Conservation (phyloP, 2,329 filamentous ascomycete genomes). For the Boeremia lycopersici region DNA sequence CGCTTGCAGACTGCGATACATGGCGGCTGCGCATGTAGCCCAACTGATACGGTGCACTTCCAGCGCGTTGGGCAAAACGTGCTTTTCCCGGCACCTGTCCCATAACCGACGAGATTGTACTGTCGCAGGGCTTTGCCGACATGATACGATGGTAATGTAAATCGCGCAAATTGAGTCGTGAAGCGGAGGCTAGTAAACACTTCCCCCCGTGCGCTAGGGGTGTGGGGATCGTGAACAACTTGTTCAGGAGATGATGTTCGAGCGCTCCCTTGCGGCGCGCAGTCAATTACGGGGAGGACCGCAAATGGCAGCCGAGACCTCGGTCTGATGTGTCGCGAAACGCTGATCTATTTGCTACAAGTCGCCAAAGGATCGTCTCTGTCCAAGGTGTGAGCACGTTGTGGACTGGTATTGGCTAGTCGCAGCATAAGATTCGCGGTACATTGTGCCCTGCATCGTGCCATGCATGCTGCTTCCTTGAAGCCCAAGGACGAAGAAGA, state of each 20-base stretch:
- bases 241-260: conserved; percentile 14
- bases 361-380: neutral
- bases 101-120: neutral
- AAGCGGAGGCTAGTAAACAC: conserved; percentile 28
- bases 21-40: neutral
- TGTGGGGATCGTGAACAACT: conserved; percentile 10
- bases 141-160: conserved; percentile 24
- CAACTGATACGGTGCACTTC: neutral
- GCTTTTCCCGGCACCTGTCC: neutral
- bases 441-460: conserved; percentile 15
- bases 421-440: conserved; percentile 19
- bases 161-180: conserved; percentile 21
- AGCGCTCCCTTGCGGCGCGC: conserved; percentile 21
- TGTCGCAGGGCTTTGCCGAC: conserved; percentile 18
- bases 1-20: neutral
- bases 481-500: conserved; percentile 4
- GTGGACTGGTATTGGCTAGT: conserved; percentile 21
- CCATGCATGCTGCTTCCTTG: neutral
- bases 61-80: neutral
- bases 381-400: conserved; percentile 24
- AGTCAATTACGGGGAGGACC: conserved; percentile 29
- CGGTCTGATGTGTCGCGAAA: conserved; percentile 19
- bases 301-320: conserved; percentile 30
- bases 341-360: conserved; percentile 5
- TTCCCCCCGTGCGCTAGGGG: conserved; percentile 43